Evolutionary conservation across 805 yeast species (phyloP).

Genomic region (Huiozyma sinensis): DNA sequence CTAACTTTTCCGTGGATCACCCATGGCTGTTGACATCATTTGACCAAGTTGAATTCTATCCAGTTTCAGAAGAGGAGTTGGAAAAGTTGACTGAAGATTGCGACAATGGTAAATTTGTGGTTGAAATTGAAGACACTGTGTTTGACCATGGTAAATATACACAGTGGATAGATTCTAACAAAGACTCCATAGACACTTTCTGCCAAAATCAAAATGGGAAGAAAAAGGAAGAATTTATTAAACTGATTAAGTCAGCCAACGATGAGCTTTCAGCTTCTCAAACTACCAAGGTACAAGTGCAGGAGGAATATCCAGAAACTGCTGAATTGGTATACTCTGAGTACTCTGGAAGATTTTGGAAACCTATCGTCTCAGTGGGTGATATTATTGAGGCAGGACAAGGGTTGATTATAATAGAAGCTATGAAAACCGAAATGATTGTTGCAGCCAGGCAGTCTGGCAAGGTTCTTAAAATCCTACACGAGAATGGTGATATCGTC

Average conservation of each 20-base stretch:
- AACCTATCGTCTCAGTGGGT: constrained; percentile 71
- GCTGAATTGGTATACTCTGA: constrained; percentile 86
- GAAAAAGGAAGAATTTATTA: constrained; percentile 75
- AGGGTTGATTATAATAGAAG: constrained; percentile 82
- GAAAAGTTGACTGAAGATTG: constrained; percentile 62
- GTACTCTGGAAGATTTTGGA: constrained; percentile 97
- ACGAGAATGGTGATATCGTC: constrained; percentile 88
- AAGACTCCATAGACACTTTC: constrained; percentile 61
- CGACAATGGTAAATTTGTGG: constrained; percentile 68
- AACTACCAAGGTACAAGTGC: constrained; percentile 33
- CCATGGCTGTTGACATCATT: constrained; percentile 93
- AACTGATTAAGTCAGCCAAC: constrained; percentile 70
- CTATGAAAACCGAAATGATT: constrained; percentile 97
- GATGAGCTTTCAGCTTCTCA: constrained; percentile 53
- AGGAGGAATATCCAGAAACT: constrained; percentile 58
- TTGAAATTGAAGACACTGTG: constrained; percentile 63
- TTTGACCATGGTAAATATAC: constrained; percentile 76
- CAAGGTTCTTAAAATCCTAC: constrained; percentile 60
- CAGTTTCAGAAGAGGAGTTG: constrained; percentile 76
- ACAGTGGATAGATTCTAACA: constrained; percentile 66
- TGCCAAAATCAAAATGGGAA: constrained; percentile 64
- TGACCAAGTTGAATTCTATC: constrained; percentile 91
- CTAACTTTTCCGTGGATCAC: constrained; percentile 45
- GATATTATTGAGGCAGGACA: constrained; percentile 65
- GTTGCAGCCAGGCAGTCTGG: constrained; percentile 65